A percentile compares a stretch with the other conserved stretches of the same genome.
These are phyloP conservation scores for Aegilops umbellulata DNA, from an alignment of 176 grass and related monocot species.

Conservation along the genomic window DNA sequence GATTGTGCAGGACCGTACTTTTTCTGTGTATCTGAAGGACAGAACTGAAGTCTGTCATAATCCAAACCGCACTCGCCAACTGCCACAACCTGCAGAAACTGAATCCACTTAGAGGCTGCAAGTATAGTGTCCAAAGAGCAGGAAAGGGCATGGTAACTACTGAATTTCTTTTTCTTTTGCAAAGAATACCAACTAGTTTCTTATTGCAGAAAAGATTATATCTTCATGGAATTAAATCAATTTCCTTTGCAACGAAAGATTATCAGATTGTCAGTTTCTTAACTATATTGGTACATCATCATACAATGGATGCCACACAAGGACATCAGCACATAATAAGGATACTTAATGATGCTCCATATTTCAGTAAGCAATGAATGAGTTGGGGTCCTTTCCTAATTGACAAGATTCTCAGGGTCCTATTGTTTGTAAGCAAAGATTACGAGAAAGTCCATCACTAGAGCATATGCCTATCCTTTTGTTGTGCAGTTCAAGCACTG, in stretches of 20 bases:
- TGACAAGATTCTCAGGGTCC: not conserved
- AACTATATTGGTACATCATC: not conserved
- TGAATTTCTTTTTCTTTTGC: not conserved
- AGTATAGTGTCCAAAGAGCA: not conserved
- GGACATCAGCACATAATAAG: not conserved
- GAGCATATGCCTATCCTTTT: not conserved
- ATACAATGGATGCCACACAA: not conserved
- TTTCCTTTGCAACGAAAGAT: not conserved
- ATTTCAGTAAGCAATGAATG: not conserved
- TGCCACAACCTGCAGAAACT: conserved; percentile 73
- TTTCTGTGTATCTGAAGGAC: conserved; percentile 77
- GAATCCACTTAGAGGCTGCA: not conserved
- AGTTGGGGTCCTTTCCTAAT: not conserved
- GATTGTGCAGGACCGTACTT: conserved; percentile 46
- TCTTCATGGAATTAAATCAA: not conserved
- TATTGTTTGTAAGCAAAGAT: not conserved
- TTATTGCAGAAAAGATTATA: not conserved
- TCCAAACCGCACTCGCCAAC: conserved; percentile 96
- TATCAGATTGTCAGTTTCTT: not conserved
- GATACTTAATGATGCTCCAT: not conserved
- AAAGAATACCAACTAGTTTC: not conserved
- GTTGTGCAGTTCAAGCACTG: not conserved
- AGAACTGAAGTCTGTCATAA: conserved; percentile 97
- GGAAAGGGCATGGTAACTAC: not conserved
- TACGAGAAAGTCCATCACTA: not conserved